Percentiles rank a stretch among this genome's conserved stretches.
Conservation (phyloP, 495 filamentous ascomycete species). For the Acidiella bohemica region DNA sequence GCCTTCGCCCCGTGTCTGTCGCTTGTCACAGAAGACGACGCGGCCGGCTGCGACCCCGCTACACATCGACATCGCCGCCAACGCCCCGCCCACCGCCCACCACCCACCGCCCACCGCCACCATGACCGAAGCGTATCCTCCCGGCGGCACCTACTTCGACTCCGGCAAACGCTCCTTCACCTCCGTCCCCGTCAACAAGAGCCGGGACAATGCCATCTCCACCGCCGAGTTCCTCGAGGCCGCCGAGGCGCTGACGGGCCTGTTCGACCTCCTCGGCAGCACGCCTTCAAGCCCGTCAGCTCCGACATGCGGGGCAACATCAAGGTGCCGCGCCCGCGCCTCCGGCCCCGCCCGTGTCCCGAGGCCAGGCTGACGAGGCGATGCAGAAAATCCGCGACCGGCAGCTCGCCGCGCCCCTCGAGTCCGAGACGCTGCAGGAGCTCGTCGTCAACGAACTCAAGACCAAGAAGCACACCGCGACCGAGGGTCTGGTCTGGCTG, state of each 20-base stretch:
- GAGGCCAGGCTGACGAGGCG: not conserved
- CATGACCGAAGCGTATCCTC: constrained; percentile 31
- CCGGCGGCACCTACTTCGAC: constrained; percentile 69
- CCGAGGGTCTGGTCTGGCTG: constrained; percentile 86
- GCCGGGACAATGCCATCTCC: constrained; percentile 59
- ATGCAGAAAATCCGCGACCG: constrained; percentile 79
- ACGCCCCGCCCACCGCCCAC: not conserved
- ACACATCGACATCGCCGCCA: not conserved
- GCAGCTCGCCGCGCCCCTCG: constrained; percentile 57
- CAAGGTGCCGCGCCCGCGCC: constrained; percentile 44
- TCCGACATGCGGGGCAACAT: constrained; percentile 83
- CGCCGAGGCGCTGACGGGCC: constrained; percentile 63
- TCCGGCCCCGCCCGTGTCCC: too few relatives aligned
- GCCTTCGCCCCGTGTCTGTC: too few relatives aligned
- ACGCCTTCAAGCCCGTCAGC: constrained; percentile 80
- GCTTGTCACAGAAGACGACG: too few relatives aligned
- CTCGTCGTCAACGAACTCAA: constrained; percentile 78
- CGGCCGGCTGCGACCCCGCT: not conserved
- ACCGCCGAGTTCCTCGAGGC: constrained; percentile 89
- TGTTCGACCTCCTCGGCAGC: constrained; percentile 79
- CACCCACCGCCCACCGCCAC: not conserved
- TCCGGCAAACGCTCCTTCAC: constrained; percentile 69
- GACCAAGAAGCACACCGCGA: constrained; percentile 67
- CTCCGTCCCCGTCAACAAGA: constrained; percentile 59
- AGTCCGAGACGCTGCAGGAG: constrained; percentile 67